Percentiles rank a stretch among this genome's conserved stretches.
These are phyloP conservation scores for Tephrocybe sp. DNA, from an alignment of 768 basidiomycete species.

Conservation along the genomic window DNA sequence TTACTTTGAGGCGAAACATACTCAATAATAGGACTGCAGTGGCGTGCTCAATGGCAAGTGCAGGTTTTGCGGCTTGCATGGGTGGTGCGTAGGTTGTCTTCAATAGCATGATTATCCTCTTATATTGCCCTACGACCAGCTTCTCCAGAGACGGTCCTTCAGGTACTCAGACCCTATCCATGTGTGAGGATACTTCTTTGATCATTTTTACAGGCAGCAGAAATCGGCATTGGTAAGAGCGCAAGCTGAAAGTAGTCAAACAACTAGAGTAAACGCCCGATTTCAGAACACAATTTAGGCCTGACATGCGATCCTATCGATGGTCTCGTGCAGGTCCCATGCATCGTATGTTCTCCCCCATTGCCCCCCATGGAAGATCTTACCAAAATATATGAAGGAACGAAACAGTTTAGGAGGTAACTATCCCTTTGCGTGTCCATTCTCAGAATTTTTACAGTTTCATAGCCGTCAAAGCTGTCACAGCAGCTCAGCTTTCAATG, in stretches of 20 bases:
- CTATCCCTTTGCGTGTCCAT: not conserved
- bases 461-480: slow-evolving; percentile 86
- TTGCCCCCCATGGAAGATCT: no score
- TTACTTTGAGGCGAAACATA: no score
- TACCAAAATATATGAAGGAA: slow-evolving; percentile 41
- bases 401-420: slow-evolving; percentile 83
- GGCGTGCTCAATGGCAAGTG: slow-evolving; percentile 94
- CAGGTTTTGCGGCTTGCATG: slow-evolving; percentile 93
- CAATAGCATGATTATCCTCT: no score
- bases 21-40: no score
- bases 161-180: slow-evolving; percentile 42
- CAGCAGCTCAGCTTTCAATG: slow-evolving; percentile 93
- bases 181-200: not conserved
- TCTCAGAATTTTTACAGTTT: not conserved
- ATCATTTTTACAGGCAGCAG: slow-evolving; percentile 55
- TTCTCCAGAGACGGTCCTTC: slow-evolving; percentile 77
- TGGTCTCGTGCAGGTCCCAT: slow-evolving; percentile 92
- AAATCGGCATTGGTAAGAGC: slow-evolving; percentile 86
- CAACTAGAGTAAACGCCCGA: not conserved
- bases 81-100: slow-evolving; percentile 48
- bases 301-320: slow-evolving; percentile 95
- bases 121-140: slow-evolving; percentile 36
- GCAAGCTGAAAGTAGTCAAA: no score
- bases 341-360: slow-evolving; percentile 63
- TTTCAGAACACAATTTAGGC: slow-evolving; percentile 79